These are phyloP conservation scores for Agrocybe praecox DNA, from an alignment of 768 basidiomycete genomes.

Conservation along the genomic window DNA sequence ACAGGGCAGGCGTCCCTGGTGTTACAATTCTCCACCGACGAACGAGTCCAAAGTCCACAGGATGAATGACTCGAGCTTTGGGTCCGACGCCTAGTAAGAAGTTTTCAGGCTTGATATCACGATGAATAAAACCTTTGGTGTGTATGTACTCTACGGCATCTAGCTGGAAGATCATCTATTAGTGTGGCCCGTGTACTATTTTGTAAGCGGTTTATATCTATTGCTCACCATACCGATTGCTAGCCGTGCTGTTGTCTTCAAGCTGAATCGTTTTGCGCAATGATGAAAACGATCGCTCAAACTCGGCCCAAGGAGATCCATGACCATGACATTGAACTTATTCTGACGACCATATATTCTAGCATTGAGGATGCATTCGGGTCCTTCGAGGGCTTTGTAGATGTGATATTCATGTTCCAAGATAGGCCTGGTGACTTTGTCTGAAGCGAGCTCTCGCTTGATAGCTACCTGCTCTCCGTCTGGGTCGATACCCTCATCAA, in stretches of 20 bases:
- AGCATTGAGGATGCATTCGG: background rate
- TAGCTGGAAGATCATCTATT: background rate
- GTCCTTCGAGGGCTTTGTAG: slow-evolving; percentile 3
- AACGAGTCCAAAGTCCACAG: slow-evolving; percentile 2
- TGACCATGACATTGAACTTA: background rate
- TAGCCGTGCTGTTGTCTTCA: slow-evolving; percentile 1
- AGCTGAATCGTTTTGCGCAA: slow-evolving; percentile 1
- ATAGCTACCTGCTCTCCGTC: slow-evolving; percentile 7
- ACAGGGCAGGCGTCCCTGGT: background rate
- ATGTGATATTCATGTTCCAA: slow-evolving; percentile 9
- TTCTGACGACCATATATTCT: slow-evolving; percentile 4
- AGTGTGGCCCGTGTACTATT: too few relatives aligned
- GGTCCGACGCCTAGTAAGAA: background rate
- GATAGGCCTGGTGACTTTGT: slow-evolving; percentile 4
- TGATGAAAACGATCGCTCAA: slow-evolving; percentile 1
- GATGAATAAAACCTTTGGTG: slow-evolving; percentile 3
- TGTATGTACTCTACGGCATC: slow-evolving; percentile 7
- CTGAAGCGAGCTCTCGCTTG: slow-evolving; percentile 4
- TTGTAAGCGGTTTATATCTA: background rate
- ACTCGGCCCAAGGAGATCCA: slow-evolving; percentile 5
- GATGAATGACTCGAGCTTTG: background rate
- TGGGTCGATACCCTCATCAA: slow-evolving; percentile 3
- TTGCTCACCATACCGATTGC: slow-evolving; percentile 2
- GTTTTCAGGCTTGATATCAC: slow-evolving; percentile 10
- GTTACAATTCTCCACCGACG: background rate